A percentile compares a stretch with the other conserved stretches of the same genome.
Evolutionary conservation across 140 eudicot genomes (phyloP).

Genomic region (Anethum foeniculum): DNA sequence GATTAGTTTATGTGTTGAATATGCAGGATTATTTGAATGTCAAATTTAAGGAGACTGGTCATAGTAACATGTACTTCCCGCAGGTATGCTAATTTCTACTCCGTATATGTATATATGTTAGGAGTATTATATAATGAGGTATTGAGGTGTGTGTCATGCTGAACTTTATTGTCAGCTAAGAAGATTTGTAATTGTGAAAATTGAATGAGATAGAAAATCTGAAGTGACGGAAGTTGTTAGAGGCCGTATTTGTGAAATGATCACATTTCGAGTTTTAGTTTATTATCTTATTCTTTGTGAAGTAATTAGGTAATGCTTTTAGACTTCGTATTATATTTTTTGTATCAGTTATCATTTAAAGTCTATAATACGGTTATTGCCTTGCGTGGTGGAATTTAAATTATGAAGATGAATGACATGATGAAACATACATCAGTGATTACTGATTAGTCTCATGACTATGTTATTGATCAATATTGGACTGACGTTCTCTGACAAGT

Average conservation of each 20-base stretch:
- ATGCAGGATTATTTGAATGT: conserved; percentile 87
- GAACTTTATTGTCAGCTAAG: not conserved
- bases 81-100: conserved; percentile 34
- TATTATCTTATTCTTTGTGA: not conserved
- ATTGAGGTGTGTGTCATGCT: too few relatives aligned
- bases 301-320: not conserved
- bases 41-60: conserved; percentile 96
- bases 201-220: not conserved
- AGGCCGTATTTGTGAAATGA: not conserved
- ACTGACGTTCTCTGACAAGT: not conserved
- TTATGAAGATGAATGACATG: not conserved
- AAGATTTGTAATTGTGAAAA: not conserved
- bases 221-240: not conserved
- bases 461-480: not conserved
- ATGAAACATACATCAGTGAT: not conserved
- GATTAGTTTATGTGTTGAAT: not conserved
- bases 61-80: conserved; percentile 96
- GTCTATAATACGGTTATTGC: not conserved
- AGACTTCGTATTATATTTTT: not conserved
- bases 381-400: not conserved
- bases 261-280: not conserved
- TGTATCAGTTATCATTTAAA: not conserved
- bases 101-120: not conserved
- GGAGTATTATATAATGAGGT: too few relatives aligned
- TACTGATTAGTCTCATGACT: not conserved